phyloP scores from a whole-genome alignment of 2,329 filamentous ascomycete species.

The Cytospora paraplurivora region DNA sequence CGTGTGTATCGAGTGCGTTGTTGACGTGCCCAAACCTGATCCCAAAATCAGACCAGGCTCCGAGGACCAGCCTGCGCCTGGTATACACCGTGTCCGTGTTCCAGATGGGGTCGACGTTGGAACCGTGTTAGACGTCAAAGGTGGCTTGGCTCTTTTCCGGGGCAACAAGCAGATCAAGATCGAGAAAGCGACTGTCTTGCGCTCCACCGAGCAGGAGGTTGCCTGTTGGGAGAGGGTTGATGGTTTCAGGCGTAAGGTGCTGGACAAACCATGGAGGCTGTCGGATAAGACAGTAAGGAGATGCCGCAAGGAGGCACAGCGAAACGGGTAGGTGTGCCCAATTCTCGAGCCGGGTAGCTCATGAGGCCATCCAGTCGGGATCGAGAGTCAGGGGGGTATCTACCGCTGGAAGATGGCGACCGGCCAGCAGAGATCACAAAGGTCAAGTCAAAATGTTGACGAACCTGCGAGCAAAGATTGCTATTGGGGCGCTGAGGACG shows the following conservation, averaged over 20 bases:
- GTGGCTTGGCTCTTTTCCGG: constrained; percentile 51
- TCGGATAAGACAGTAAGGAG: constrained; percentile 49
- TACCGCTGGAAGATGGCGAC: neutral
- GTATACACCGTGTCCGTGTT: constrained; percentile 14
- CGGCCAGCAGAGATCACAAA: neutral
- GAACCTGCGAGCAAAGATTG: neutral
- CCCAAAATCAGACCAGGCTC: constrained; percentile 13
- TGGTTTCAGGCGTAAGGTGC: constrained; percentile 52
- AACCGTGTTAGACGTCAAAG: constrained; percentile 59
- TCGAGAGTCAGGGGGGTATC: neutral
- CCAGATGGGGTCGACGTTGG: constrained; percentile 51
- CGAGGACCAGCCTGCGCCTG: constrained; percentile 2
- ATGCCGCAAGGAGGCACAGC: constrained; percentile 52
- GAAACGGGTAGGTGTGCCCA: constrained; percentile 30
- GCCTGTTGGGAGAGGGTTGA: constrained; percentile 59
- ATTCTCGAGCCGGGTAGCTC: neutral
- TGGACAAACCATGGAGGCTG: constrained; percentile 59
- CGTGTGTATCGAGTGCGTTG: constrained; percentile 54
- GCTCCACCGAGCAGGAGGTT: constrained; percentile 59
- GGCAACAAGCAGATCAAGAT: constrained; percentile 55
- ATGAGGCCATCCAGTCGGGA: neutral
- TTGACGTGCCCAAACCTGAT: constrained; percentile 33
- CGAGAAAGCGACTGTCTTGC: constrained; percentile 50
- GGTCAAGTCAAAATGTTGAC: neutral
- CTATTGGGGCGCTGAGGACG: neutral